Conservation (phyloP, 2,329 filamentous ascomycete species). For the Cladosporium sp. region DNA sequence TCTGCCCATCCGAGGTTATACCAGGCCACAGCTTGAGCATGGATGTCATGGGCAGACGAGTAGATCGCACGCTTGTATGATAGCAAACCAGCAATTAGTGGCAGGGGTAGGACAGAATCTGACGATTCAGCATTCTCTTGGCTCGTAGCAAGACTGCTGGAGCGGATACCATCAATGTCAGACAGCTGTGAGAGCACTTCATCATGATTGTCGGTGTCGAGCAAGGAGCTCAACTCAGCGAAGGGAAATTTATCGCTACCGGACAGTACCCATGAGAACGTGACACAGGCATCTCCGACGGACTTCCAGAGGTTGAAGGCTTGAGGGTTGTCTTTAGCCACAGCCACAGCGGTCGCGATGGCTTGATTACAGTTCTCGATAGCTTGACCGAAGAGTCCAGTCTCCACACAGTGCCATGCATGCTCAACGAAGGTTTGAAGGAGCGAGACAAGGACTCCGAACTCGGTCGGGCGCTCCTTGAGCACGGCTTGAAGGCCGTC, state of each 20-base stretch:
- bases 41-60: conserved; percentile 69
- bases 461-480: conserved; percentile 67
- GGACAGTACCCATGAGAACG: conserved; percentile 78
- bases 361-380: conserved; percentile 69
- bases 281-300: conserved; percentile 80
- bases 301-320: conserved; percentile 97
- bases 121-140: neutral
- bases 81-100: conserved; percentile 67
- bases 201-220: conserved; percentile 57
- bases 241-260: conserved; percentile 65
- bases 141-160: neutral
- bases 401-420: conserved; percentile 74
- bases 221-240: conserved; percentile 58
- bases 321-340: conserved; percentile 62
- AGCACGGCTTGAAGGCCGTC: conserved; percentile 74
- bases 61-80: conserved; percentile 87
- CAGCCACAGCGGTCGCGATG: conserved; percentile 66
- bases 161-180: conserved; percentile 49
- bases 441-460: conserved; percentile 83
- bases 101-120: conserved; percentile 47
- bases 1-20: conserved; percentile 98
- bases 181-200: conserved; percentile 64
- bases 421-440: conserved; percentile 86
- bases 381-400: conserved; percentile 83
- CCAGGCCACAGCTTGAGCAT: conserved; percentile 93